phyloP scores from a whole-genome alignment of 2,329 filamentous ascomycete species.

The Venturia carpophila region DNA sequence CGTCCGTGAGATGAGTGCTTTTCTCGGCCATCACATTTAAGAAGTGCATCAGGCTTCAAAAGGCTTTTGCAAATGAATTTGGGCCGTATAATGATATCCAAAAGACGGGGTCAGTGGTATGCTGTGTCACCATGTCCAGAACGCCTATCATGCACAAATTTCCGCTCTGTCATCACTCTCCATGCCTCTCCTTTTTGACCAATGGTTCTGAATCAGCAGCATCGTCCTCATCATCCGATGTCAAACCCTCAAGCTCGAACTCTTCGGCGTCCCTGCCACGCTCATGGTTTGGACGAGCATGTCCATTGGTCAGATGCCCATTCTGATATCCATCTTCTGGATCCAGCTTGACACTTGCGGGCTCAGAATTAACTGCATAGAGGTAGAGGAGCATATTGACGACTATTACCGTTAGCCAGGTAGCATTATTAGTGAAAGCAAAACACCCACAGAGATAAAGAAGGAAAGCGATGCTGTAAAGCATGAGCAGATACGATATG shows the following conservation, averaged over 20 bases:
- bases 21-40: no score
- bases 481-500: constrained; percentile 83
- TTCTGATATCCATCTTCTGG: constrained; percentile 27
- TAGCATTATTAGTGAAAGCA: background rate
- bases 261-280: constrained; percentile 76
- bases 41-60: background rate
- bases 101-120: background rate
- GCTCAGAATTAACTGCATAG: constrained; percentile 55
- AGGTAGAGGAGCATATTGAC: constrained; percentile 77
- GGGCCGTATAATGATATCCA: background rate
- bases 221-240: constrained; percentile 72
- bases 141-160: background rate
- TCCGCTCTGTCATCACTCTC: background rate
- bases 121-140: constrained; percentile 4
- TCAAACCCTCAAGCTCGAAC: constrained; percentile 85
- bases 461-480: constrained; percentile 84
- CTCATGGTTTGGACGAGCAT: constrained; percentile 43
- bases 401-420: constrained; percentile 38
- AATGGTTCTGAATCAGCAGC: constrained; percentile 14
- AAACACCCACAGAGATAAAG: constrained; percentile 68
- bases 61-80: background rate
- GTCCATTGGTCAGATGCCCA: constrained; percentile 35
- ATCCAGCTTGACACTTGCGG: constrained; percentile 26
- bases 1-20: background rate
- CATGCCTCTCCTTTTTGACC: constrained; percentile 9